Evolutionary conservation across 2,329 filamentous ascomycete species (phyloP), one percentile per base, ranked within the genome.

Genomic region (Hypoxylon sp.): DNA sequence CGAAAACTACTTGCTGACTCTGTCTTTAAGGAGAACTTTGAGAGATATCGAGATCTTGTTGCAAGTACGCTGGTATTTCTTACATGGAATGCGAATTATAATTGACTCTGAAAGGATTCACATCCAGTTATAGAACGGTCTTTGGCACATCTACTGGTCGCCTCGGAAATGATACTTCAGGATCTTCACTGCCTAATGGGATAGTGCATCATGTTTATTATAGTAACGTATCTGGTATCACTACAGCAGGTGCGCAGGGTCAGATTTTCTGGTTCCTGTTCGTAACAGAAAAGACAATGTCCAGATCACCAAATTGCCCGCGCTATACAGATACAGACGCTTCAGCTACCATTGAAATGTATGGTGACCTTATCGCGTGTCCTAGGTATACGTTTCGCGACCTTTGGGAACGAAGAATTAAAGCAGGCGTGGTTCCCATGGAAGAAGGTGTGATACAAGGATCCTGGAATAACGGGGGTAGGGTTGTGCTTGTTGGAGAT

Each of bases 211-310:
- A 69, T 38, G 49, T 46, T n/a, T 72, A 72, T 21, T 36, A 69
- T 49, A 45, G 43, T 3, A 55, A 59, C 13, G 14, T 52, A 11
- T 73, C 68, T 1, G 63, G 68, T 17, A 32, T 70, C 11, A 21
- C 59, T 11, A 60, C 72, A 2, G 58, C 61, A 14, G 61, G 58
- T 3, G 51, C 41, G 2, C 28, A 41, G 1, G 63, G 59, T 0
- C 55, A 59, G 9, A 32, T 69, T 7, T 69, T 71, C 55, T 71
- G 60, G 67, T 71, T 71, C 30, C 53, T 74, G n/a, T 72, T 69
- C 38, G 48, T 70, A 10, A 71, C 70, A 19, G 57, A 67, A 34
- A 49, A 60, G 11, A 14, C 36, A 4, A 13, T 38, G 25, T 65
- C 64, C 0, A 45, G 9, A 10, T 64, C 67, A 2, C 67, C 62